Conservation (phyloP, 2,329 filamentous ascomycete genomes). For the Cercospora janseana region DNA sequence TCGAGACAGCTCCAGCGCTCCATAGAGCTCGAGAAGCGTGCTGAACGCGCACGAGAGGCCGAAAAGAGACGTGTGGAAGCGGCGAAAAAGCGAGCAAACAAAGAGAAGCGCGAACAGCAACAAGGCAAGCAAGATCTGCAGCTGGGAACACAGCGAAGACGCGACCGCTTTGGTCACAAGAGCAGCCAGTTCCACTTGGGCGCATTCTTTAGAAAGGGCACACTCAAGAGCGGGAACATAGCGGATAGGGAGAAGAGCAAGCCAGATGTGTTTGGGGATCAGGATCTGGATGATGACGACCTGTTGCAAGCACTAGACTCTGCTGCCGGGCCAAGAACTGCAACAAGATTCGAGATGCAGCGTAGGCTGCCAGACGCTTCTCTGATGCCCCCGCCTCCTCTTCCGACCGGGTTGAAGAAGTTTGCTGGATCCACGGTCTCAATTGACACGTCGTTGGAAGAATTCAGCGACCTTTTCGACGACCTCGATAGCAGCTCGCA, state of each 20-base stretch:
- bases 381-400: slow-evolving; percentile 16
- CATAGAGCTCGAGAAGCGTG: slow-evolving; percentile 37
- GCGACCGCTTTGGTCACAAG: slow-evolving; percentile 37
- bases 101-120: slow-evolving; percentile 27
- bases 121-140: slow-evolving; percentile 19
- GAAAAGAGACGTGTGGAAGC: slow-evolving; percentile 36
- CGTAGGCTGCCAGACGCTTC: neutral
- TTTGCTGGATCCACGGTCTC: neutral
- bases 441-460: slow-evolving; percentile 17
- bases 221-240: neutral
- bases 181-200: slow-evolving; percentile 40
- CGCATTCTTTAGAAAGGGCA: slow-evolving; percentile 32
- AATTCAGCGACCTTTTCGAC: slow-evolving; percentile 33
- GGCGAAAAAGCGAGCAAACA: slow-evolving; percentile 32
- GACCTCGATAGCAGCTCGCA: slow-evolving; percentile 47
- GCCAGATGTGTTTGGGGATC: slow-evolving; percentile 28
- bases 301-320: neutral
- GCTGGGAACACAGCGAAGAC: slow-evolving; percentile 35
- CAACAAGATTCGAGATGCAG: neutral
- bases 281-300: slow-evolving; percentile 34
- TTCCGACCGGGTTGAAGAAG: too few relatives aligned
- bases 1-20: slow-evolving; percentile 36
- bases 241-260: neutral
- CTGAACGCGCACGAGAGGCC: slow-evolving; percentile 35
- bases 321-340: neutral